Evolutionary conservation across 2,329 filamentous ascomycete species (phyloP).

Genomic region (Ophiostoma fasciatum): DNA sequence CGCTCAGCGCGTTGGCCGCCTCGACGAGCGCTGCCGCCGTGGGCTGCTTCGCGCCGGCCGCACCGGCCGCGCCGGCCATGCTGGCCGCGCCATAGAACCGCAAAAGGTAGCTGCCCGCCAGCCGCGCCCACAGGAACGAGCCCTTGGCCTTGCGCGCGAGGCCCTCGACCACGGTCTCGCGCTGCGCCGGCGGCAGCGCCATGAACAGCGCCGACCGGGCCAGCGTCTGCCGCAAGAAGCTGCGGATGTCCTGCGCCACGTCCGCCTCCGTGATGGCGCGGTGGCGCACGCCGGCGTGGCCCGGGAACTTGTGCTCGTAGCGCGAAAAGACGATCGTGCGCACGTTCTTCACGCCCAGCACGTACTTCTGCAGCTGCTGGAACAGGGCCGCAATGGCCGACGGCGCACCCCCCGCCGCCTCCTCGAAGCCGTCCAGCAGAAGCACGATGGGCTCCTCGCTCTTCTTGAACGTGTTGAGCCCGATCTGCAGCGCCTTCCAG

Average conservation of each 20-base stretch:
- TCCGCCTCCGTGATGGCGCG: conserved; percentile 20
- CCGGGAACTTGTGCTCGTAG: conserved; percentile 18
- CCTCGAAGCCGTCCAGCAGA: conserved; percentile 24
- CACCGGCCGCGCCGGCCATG: no score
- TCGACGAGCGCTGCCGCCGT: conserved; percentile 11
- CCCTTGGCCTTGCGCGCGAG: conserved; percentile 20
- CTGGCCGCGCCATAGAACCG: conserved; percentile 9
- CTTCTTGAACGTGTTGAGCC: conserved; percentile 18
- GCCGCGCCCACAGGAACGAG: conserved; percentile 24
- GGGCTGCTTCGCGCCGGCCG: not conserved
- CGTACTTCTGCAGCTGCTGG: conserved; percentile 17
- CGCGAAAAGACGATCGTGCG: conserved; percentile 23
- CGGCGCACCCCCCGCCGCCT: conserved; percentile 15
- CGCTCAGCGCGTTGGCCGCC: conserved; percentile 13
- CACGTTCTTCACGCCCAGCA: conserved; percentile 16
- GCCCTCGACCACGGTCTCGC: conserved; percentile 16
- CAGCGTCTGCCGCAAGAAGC: conserved; percentile 16
- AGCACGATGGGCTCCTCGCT: conserved; percentile 18
- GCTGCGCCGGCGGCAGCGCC: conserved; percentile 10
- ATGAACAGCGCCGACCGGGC: conserved; percentile 11
- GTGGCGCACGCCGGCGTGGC: conserved; percentile 17
- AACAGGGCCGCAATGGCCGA: conserved; percentile 16
- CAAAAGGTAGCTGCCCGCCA: conserved; percentile 17
- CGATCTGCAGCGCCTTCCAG: conserved; percentile 21
- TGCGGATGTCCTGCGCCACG: conserved; percentile 20